Evolutionary conservation across 345 rosid species (phyloP).

Genomic region (Geranium rotundifolium): DNA sequence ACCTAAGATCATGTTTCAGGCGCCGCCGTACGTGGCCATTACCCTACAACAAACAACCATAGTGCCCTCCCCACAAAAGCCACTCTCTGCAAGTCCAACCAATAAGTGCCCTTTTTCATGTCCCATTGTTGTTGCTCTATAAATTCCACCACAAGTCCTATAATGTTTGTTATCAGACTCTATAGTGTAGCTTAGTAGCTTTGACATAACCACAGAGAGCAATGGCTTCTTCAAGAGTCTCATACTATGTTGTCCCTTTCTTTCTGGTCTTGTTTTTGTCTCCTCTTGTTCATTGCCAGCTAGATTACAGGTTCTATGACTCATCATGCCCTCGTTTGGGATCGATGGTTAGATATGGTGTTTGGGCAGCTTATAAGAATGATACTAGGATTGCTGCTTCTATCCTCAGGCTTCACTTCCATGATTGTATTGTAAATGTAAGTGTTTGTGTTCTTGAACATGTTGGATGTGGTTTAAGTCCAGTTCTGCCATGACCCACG

Average conservation of each 20-base stretch:
- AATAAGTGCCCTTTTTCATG: too few relatives aligned
- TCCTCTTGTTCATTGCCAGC: slow-evolving; percentile 14
- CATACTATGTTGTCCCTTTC: not conserved
- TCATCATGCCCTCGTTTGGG: slow-evolving; percentile 53
- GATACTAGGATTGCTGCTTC: slow-evolving; percentile 78
- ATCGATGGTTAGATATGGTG: slow-evolving; percentile 50
- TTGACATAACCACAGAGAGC: too few relatives aligned
- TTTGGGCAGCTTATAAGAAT: slow-evolving; percentile 45
- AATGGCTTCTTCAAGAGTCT: not conserved
- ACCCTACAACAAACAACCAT: not conserved
- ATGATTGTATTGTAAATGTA: slow-evolving; percentile 82
- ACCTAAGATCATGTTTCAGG: not conserved
- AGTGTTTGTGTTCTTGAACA: not conserved
- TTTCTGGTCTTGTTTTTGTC: not conserved
- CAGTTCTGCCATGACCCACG: too few relatives aligned
- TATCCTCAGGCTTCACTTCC: slow-evolving; percentile 78
- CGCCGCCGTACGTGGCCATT: not conserved
- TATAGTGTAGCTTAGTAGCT: not conserved
- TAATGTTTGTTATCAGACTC: too few relatives aligned
- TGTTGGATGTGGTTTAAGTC: not conserved
- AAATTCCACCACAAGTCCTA: not conserved
- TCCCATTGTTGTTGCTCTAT: not conserved
- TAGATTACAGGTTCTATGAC: slow-evolving; percentile 45
- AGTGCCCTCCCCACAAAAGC: not conserved
- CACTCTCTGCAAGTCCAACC: too few relatives aligned